Base-by-base conservation (phyloP, 1,284 basidiomycete genomes). In the Rhodotorula sp. region DNA sequence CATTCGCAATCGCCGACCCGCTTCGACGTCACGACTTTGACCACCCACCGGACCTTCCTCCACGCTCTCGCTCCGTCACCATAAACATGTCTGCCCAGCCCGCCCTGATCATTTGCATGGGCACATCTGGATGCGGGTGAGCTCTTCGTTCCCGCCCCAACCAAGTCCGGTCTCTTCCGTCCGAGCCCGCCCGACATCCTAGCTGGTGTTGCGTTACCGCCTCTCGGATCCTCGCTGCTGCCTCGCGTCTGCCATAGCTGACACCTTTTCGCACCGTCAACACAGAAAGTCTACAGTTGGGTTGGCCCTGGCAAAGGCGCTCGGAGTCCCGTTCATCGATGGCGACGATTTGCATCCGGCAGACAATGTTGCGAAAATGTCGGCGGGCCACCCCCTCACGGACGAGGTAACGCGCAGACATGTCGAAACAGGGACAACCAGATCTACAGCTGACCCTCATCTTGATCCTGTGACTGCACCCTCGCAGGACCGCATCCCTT, bases 221-320 rank as follows among this genome's bases (percentile, higher is more conserved):
- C 37, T 42, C 37, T 10, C 26, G 8, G 4, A 5, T n/a, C 10
- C 61, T 54, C 22, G 3, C 4, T 30, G 18, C 26, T 15, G 60
- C 48, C 15, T 29, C 26, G 53, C 53, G 22, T 17, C 14, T 44
- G 24, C 8, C 10, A 6, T 7, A 17, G 48, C 58, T 62, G 30
- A 33, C 30, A 20, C 22, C 59, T 10, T 15, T n/a, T 46, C 37
- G 20, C 48, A 1, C 3, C 10, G 29, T 3, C 7, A n/a, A n/a
- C n/a, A n/a, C 75, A 70, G 94, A n/a, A 96, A 96, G 81, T 90
- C 91, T 5, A 95, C 93, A 0, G 84, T 95, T 15, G 93, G 90
- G 0, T 74, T 79, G 6, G 86, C 87, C 6, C 83, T 95, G 37
- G 86, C 90, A 20, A 77, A 82, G 49, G 82, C 83, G 22, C 84